A percentile compares a stretch with the other conserved stretches of the same genome.
These are phyloP conservation scores for Xylaria arbuscula DNA, from an alignment of 2,329 filamentous ascomycete genomes.

Conservation along the genomic window DNA sequence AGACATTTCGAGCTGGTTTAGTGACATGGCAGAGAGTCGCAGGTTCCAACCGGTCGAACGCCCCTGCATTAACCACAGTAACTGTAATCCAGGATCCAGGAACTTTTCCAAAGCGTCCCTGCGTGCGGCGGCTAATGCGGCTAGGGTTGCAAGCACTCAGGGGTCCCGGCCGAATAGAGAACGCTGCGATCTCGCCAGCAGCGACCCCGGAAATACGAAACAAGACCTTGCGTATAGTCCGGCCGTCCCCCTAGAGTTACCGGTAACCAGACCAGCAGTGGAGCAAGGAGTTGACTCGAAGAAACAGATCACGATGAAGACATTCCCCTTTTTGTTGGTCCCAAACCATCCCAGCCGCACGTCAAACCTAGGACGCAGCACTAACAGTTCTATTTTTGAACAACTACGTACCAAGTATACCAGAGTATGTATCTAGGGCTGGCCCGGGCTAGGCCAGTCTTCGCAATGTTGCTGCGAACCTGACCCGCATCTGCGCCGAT, in stretches of 20 bases:
- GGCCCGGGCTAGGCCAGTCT: neutral
- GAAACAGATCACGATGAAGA: slow-evolving; percentile 29
- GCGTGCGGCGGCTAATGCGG: slow-evolving; percentile 37
- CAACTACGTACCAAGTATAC: neutral
- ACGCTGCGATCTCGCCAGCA: slow-evolving; percentile 26
- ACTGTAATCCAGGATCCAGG: slow-evolving; percentile 35
- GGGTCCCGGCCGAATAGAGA: slow-evolving; percentile 32
- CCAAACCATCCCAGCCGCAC: slow-evolving; percentile 30
- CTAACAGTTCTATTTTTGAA: slow-evolving; percentile 33
- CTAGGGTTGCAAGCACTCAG: slow-evolving; percentile 35
- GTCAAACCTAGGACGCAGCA: slow-evolving; percentile 30
- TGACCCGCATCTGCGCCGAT: slow-evolving; percentile 23
- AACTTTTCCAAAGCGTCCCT: slow-evolving; percentile 33
- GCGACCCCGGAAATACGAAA: slow-evolving; percentile 34
- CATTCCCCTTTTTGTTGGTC: slow-evolving; percentile 22
- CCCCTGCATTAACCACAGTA: slow-evolving; percentile 37
- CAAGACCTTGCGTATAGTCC: slow-evolving; percentile 20
- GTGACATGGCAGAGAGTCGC: slow-evolving; percentile 34
- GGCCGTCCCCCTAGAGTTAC: neutral
- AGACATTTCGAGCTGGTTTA: slow-evolving; percentile 3
- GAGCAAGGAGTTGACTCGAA: slow-evolving; percentile 7
- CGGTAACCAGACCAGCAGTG: neutral
- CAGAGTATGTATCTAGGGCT: neutral
- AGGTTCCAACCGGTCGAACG: slow-evolving; percentile 25
- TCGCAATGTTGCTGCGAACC: slow-evolving; percentile 25